phyloP scores from a whole-genome alignment of 2,329 filamentous ascomycete species.

The Escovopsis sp. region DNA sequence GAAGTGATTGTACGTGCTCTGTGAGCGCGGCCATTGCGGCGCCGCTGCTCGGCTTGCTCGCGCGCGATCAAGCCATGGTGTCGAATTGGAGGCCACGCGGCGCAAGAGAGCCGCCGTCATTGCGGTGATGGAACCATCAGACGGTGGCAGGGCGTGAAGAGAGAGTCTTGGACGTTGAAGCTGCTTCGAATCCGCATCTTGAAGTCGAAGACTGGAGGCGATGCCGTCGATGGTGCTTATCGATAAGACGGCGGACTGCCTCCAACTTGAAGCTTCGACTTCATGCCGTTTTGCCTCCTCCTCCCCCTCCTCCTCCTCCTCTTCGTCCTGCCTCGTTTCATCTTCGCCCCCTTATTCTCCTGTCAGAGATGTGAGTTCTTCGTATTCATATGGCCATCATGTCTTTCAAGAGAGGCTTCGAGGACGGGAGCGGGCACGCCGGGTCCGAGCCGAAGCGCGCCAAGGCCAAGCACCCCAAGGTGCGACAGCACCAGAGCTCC shows the following conservation, averaged over 20 bases:
- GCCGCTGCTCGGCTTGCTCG: slow-evolving; percentile 2
- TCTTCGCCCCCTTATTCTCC: not conserved
- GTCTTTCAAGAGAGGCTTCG: slow-evolving; percentile 20
- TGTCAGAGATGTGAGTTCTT: too few relatives aligned
- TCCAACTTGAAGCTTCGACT: too few relatives aligned
- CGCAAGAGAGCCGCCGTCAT: slow-evolving; percentile 19
- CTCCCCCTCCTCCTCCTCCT: too few relatives aligned
- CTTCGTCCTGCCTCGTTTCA: not conserved
- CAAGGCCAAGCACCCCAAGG: slow-evolving; percentile 13
- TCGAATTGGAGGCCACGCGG: slow-evolving; percentile 5
- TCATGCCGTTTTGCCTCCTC: too few relatives aligned
- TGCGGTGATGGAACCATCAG: slow-evolving; percentile 12
- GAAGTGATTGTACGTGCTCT: slow-evolving; percentile 22
- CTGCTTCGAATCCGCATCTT: not conserved
- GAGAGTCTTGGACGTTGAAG: not conserved
- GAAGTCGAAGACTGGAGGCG: not conserved
- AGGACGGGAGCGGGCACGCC: slow-evolving; percentile 14
- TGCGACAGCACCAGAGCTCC: slow-evolving; percentile 26
- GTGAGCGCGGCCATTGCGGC: slow-evolving; percentile 12
- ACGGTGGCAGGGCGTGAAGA: not conserved
- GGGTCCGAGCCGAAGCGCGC: slow-evolving; percentile 14
- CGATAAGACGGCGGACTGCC: slow-evolving; percentile 6
- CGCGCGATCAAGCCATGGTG: slow-evolving; percentile 1
- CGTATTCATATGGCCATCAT: slow-evolving; percentile 9
- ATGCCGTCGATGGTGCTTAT: slow-evolving; percentile 6